These are phyloP conservation scores for Coemansia sp. DNA, from an alignment of 192 early-diverging fungal genomes.

Conservation along the genomic window DNA sequence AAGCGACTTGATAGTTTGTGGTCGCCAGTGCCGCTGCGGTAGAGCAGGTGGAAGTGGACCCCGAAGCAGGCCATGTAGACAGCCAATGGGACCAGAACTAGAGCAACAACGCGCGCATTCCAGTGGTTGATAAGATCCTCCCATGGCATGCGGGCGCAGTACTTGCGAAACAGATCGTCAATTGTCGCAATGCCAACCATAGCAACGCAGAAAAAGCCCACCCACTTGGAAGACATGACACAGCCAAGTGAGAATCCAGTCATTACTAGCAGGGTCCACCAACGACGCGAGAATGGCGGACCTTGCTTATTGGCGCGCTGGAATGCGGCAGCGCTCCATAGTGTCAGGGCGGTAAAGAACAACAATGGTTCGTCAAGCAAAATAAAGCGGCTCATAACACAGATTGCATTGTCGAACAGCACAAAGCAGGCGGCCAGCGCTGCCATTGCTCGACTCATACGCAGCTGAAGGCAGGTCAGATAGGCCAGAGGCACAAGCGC, in stretches of 20 bases:
- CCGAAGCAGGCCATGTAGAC: slow-evolving; percentile 89
- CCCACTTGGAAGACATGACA: slow-evolving; percentile 85
- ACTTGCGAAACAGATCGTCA: slow-evolving; percentile 86
- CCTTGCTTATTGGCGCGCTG: slow-evolving; percentile 53
- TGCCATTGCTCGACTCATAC: slow-evolving; percentile 56
- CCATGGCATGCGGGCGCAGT: slow-evolving; percentile 70
- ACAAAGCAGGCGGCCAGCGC: slow-evolving; percentile 61
- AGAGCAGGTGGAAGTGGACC: slow-evolving; percentile 86
- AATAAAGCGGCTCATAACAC: slow-evolving; percentile 69
- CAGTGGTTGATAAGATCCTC: slow-evolving; percentile 76
- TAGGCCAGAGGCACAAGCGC: slow-evolving; percentile 70
- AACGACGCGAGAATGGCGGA: slow-evolving; percentile 60
- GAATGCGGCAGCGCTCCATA: slow-evolving; percentile 60
- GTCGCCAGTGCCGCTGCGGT: slow-evolving; percentile 84
- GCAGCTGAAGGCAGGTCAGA: slow-evolving; percentile 61
- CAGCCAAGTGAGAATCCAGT: slow-evolving; percentile 70
- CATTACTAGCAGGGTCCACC: slow-evolving; percentile 65
- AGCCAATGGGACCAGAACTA: slow-evolving; percentile 77
- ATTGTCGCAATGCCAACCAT: slow-evolving; percentile 87
- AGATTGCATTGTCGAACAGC: slow-evolving; percentile 67
- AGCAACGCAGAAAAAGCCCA: slow-evolving; percentile 89
- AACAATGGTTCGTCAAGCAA: slow-evolving; percentile 72
- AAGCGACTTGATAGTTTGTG: slow-evolving; percentile 88
- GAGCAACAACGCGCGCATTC: slow-evolving; percentile 72
- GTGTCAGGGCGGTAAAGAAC: slow-evolving; percentile 63